Base-by-base conservation (phyloP, 192 early-diverging fungal genomes). In the Podochytrium sp. region DNA sequence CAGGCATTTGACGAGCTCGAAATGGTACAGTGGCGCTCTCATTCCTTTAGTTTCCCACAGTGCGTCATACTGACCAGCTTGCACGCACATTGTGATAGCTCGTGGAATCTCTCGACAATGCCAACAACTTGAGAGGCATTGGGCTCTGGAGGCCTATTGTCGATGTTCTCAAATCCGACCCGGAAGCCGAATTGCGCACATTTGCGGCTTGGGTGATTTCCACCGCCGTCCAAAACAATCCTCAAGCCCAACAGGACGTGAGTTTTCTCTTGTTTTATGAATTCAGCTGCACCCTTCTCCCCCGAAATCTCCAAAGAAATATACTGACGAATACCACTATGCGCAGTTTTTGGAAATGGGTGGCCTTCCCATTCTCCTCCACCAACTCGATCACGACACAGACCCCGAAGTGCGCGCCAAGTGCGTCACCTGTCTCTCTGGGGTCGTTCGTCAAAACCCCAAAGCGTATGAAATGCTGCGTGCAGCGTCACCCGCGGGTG, bases 151-250 rank as follows among this genome's bases (percentile, higher is more conserved):
- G 87, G 49, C 84, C 90, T 7, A 79, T 99, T 20, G 61, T 97
- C 50, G 65, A 70, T n/a, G 51, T 84, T n/a, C 53, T 85, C 27
- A 75, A 65, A 57, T 35, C 69, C 20, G 82, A 88, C 41, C 56
- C 68, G 0, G 87, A 91, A 42, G 74, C 81, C 0, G 74, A 81
- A 59, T 66, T 96, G 32, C 85, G 94, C 40, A 81, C 83, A 40
- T 90, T 87, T 38, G 89, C 89, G 2, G 89, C 92, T 25, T 99
- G 96, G 97, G 91, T 96, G 12, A 87, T 94, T 62, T 95, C 94
- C 7, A 99, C 96, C 10, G 91, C 92, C 2, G 89, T 96, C 5
- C 96, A 99, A 78, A 96, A 99, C 80, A 98, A 99, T 76, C 86
- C 89, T 27, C 82, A 84, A 35, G 92, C 94, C 3, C 95, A 99